Conservation (phyloP, 176 grass and related monocot species). For the Thinopyrum elongatum region DNA sequence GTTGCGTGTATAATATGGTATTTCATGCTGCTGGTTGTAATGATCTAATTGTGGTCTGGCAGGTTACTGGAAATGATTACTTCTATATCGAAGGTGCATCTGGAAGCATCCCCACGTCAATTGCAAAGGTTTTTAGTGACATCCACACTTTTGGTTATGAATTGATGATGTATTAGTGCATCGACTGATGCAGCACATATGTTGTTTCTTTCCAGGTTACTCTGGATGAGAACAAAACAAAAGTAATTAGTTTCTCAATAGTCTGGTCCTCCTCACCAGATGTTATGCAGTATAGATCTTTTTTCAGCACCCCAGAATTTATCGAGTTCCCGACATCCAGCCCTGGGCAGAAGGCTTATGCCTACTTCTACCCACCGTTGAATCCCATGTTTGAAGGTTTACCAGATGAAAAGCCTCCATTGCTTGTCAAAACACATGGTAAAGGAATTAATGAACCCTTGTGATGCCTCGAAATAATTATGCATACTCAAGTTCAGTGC, state of each 20-base stretch:
- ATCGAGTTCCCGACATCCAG: slow-evolving; percentile 77
- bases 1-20: not conserved
- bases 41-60: slow-evolving; percentile 8
- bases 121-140: slow-evolving; percentile 69
- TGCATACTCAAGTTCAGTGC: slow-evolving; percentile 4
- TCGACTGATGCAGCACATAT: not conserved
- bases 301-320: slow-evolving; percentile 74
- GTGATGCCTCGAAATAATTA: not conserved
- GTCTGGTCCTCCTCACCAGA: slow-evolving; percentile 81
- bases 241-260: slow-evolving; percentile 61
- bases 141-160: slow-evolving; percentile 4
- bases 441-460: slow-evolving; percentile 27
- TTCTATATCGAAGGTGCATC: slow-evolving; percentile 89
- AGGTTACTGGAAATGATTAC: slow-evolving; percentile 59
- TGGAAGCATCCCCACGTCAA: slow-evolving; percentile 60
- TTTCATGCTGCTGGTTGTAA: not conserved
- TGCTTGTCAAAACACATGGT: slow-evolving; percentile 97
- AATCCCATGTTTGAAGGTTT: slow-evolving; percentile 68
- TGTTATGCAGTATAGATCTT: slow-evolving; percentile 52
- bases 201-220: slow-evolving; percentile 49
- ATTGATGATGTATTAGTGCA: slow-evolving; percentile 7
- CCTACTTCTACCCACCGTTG: slow-evolving; percentile 83
- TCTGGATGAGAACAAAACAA: slow-evolving; percentile 58
- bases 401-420: slow-evolving; percentile 76
- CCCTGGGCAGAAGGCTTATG: slow-evolving; percentile 80